These are phyloP conservation scores for Fomes fomentarius DNA, from an alignment of 1,284 basidiomycete genomes.

Conservation along the genomic window DNA sequence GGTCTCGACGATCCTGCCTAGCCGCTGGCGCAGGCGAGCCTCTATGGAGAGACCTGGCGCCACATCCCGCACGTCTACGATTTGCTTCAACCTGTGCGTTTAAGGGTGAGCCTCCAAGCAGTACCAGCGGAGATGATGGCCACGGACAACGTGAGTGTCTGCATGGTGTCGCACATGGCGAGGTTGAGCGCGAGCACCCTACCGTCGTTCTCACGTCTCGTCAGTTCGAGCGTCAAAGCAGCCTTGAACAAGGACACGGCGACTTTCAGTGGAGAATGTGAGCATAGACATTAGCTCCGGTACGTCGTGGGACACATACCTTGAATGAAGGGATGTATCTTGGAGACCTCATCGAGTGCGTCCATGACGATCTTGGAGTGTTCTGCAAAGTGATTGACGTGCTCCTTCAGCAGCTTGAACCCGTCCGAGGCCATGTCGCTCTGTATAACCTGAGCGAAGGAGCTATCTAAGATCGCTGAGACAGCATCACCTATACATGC, in stretches of 20 bases:
- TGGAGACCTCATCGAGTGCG: neutral
- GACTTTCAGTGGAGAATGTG: neutral
- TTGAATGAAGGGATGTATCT: neutral
- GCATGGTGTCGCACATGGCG: neutral
- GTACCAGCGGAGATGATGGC: too few relatives aligned
- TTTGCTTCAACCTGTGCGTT: too few relatives aligned
- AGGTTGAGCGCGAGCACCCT: neutral
- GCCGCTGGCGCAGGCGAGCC: slow-evolving; percentile 21
- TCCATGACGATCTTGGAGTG: neutral
- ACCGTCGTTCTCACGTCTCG: neutral
- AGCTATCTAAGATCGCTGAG: neutral
- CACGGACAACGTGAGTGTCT: neutral
- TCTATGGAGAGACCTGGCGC: slow-evolving; percentile 20
- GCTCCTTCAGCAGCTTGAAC: neutral
- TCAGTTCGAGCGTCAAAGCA: neutral
- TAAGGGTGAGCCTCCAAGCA: too few relatives aligned
- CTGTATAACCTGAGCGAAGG: neutral
- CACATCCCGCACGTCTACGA: too few relatives aligned
- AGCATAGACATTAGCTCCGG: neutral
- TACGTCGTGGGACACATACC: neutral
- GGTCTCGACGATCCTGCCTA: slow-evolving; percentile 26
- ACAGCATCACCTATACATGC: neutral
- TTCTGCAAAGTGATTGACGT: neutral
- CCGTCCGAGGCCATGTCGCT: neutral
- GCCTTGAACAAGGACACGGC: neutral